Conservation (phyloP, 1,139 yeast species). For the Sugiyamaella pinicola region DNA sequence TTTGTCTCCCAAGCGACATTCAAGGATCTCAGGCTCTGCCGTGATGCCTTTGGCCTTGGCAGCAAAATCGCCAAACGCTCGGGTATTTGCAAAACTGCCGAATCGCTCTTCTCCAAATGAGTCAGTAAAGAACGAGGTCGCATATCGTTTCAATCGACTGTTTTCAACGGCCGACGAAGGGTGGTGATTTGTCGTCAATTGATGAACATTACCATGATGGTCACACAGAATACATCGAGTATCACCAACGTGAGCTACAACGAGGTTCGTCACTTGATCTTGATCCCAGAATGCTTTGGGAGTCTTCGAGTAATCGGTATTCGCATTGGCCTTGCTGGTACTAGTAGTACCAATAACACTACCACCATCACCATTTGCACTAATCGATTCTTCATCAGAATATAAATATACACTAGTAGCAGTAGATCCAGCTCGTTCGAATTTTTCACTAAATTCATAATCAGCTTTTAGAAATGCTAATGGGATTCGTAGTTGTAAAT, state of each 20-base stretch:
- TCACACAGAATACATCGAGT: constrained; percentile 72
- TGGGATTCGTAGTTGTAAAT: constrained; percentile 61
- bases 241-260: constrained; percentile 94
- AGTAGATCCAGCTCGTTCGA: constrained; percentile 68
- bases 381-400: constrained; percentile 41
- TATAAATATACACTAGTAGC: constrained; percentile 78
- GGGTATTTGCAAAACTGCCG: constrained; percentile 82
- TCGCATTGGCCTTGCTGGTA: not conserved
- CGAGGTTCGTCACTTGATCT: constrained; percentile 65
- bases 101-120: constrained; percentile 93
- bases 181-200: constrained; percentile 80
- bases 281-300: constrained; percentile 66
- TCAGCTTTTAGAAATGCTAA: constrained; percentile 66
- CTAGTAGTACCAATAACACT: not conserved
- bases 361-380: constrained; percentile 18
- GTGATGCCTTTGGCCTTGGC: constrained; percentile 84
- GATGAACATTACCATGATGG: constrained; percentile 72
- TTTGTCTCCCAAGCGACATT: constrained; percentile 60
- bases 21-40: constrained; percentile 87
- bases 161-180: constrained; percentile 83
- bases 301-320: constrained; percentile 4
- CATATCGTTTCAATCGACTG: constrained; percentile 64
- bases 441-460: constrained; percentile 43
- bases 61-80: constrained; percentile 86
- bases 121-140: constrained; percentile 79